These are phyloP conservation scores for Murraya koenigii DNA, from an alignment of 345 rosid genomes.

Conservation along the genomic window DNA sequence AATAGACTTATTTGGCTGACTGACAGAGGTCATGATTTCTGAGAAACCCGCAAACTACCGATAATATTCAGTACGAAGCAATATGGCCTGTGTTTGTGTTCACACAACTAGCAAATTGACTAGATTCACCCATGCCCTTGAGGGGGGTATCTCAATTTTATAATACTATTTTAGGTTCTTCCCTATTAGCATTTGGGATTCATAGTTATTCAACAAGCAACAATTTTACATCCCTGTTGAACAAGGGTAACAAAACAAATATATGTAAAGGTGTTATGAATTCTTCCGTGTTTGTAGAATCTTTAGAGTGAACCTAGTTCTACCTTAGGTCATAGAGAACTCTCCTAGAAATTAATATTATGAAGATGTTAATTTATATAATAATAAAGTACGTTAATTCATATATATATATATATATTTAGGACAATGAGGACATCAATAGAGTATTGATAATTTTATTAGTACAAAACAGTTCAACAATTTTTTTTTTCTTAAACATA, in stretches of 20 bases:
- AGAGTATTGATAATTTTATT: too few relatives aligned
- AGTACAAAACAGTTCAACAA: too few relatives aligned
- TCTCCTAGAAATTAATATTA: neutral
- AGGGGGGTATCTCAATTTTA: neutral
- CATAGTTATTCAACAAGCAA: neutral
- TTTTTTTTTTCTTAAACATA: too few relatives aligned
- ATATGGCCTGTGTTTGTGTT: neutral
- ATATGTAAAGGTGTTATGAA: neutral
- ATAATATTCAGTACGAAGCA: slow-evolving; percentile 1
- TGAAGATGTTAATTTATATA: too few relatives aligned
- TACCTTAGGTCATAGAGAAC: neutral
- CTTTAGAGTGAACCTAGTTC: neutral
- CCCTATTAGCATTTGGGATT: neutral
- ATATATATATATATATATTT: too few relatives aligned
- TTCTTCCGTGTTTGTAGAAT: neutral
- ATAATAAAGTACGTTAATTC: too few relatives aligned
- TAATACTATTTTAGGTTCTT: neutral
- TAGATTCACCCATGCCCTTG: neutral
- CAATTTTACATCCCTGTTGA: neutral
- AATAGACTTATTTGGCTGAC: neutral
- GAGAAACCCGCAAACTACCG: neutral
- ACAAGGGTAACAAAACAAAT: neutral
- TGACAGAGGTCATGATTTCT: neutral
- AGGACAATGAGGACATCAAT: too few relatives aligned
- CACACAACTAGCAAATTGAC: neutral